Base-by-base conservation (phyloP, 2,329 filamentous ascomycete species). In the Alternaria novae-zelandiae region DNA sequence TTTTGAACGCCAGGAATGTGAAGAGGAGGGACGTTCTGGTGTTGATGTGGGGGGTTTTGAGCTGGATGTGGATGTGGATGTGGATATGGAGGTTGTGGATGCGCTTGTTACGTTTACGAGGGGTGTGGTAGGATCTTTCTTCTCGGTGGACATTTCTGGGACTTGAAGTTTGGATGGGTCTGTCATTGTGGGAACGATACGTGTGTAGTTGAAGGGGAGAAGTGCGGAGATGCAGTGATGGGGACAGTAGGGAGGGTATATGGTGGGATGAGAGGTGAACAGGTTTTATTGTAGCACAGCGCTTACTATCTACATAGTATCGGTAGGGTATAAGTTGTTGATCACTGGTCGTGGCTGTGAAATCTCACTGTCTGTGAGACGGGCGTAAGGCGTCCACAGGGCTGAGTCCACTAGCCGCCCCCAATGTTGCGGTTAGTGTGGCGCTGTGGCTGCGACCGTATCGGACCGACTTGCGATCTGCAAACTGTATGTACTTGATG, bases 1-100 rank as follows among this genome's bases (percentile, higher is more conserved):
- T 47, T 62, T 67, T 25, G 68, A 63, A 11, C 61, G 53, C 67
- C 67, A 68, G 9, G 59, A 65, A 5, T 17, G 43, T 10, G 58
- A 54, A 2, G 30, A 20, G 6, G 56, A 25, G 11, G 46, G 20
- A 2, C 30, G 54, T 5, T 41, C 36, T 41, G 15, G n/a, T 41
- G 36, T 41, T 41, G n/a, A 17, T 41, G 11, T 1, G 1, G n/a
- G 25, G 17, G 45, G 15, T 17, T 41, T 41, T 41, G 32, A 32
- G 6, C 20, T 4, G 25, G 54, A 28, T 20, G 17, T 15, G 21
- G 23, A 41, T 21, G 23, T 13, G 5, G 25, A 25, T 7, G 30
- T 32, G 21, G 21, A 21, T 21, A 4, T 21, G 13, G 41, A 13
- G 17, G 26, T 12, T 26, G 46, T 50, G 26, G 36, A 41, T 17